Percentiles rank a stretch among this genome's conserved stretches.
Evolutionary conservation across 2,329 filamentous ascomycete genomes (phyloP).

Genomic region (Aspergillaceae sp.): DNA sequence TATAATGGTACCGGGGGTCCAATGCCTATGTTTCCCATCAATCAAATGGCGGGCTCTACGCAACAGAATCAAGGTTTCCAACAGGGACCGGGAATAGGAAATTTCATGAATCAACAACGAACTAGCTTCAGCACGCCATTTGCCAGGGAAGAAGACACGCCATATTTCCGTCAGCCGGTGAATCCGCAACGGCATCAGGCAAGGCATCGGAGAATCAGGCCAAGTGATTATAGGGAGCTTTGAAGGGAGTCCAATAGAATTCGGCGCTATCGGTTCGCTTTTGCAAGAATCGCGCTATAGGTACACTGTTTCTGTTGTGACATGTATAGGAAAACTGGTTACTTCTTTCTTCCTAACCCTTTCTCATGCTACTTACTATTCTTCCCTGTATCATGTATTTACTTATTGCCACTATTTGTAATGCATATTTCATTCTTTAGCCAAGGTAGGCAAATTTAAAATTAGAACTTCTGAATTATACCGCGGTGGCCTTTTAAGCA

Average conservation of each 20-base stretch:
- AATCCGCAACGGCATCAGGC: slow-evolving; percentile 88
- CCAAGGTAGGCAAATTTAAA: too few species aligned
- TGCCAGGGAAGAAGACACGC: slow-evolving; percentile 67
- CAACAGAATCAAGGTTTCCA: slow-evolving; percentile 24
- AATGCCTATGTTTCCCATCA: slow-evolving; percentile 32
- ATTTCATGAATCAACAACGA: slow-evolving; percentile 52
- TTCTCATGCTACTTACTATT: too few species aligned
- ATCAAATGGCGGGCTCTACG: slow-evolving; percentile 20
- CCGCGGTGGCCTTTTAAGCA: too few species aligned
- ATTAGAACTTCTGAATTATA: too few species aligned
- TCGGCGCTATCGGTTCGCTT: not conserved
- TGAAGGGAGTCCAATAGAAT: slow-evolving; percentile 25
- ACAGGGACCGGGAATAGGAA: slow-evolving; percentile 26
- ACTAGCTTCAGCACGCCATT: slow-evolving; percentile 45
- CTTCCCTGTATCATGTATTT: too few species aligned
- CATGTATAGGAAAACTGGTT: too few species aligned
- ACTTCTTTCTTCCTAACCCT: too few species aligned
- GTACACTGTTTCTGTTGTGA: not conserved
- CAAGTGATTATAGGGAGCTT: slow-evolving; percentile 84
- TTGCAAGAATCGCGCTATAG: not conserved
- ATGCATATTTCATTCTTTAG: too few species aligned
- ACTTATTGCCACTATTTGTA: too few species aligned
- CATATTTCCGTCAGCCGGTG: slow-evolving; percentile 91
- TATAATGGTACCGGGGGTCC: slow-evolving; percentile 23
- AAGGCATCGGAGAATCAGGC: slow-evolving; percentile 66